Evolutionary conservation across 495 filamentous ascomycete genomes (phyloP), one percentile per base, ranked within the genome.

Genomic region (Aspergillus diversus): DNA sequence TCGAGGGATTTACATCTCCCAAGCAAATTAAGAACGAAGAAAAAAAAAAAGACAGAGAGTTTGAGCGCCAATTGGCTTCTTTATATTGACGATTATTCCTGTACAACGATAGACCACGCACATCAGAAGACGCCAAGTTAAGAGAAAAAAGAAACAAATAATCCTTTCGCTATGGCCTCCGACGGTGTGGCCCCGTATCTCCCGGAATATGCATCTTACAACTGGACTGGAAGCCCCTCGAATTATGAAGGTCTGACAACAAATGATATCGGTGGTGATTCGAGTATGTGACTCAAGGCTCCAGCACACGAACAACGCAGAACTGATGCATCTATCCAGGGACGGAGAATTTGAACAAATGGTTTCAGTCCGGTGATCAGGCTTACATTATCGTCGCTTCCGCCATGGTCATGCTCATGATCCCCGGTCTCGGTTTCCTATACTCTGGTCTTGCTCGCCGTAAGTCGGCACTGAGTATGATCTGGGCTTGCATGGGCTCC

Each of bases 391-490:
- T 99, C 69, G 80, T 98, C 43, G 83, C 92, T 51, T 88, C 94
- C 58, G 93, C 90, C 69, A 97, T 99, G 95, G 95, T 99, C 55
- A 76, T 99, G 78, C 76, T 96, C 77, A 97, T 97, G 93, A 80
- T 90, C 51, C 87, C 87, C 32, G 89, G 88, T 66, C 86, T 91
- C 43, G 87, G 86, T 39, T 91, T 90, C 73, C 79, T 90, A 13
- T 87, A 87, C 71, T 89, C 85, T 5, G 87, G 87, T 63, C 80
- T 89, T 55, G 84, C 84, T 12, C 83, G 86, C 54, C 79, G 86
- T 70, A 88, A 88, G 76, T 88, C 86, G 33, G 83, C 87, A 17
- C 76, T 90, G 9, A 87, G 85, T 64, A 87, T 90, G 83, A 87
- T 90, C 65, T 90, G 85, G 84, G 85, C 85, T 16, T 88, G 85